phyloP scores from a whole-genome alignment of 2,329 filamentous ascomycete genomes.

The Talaromyces albobiverticillius region DNA sequence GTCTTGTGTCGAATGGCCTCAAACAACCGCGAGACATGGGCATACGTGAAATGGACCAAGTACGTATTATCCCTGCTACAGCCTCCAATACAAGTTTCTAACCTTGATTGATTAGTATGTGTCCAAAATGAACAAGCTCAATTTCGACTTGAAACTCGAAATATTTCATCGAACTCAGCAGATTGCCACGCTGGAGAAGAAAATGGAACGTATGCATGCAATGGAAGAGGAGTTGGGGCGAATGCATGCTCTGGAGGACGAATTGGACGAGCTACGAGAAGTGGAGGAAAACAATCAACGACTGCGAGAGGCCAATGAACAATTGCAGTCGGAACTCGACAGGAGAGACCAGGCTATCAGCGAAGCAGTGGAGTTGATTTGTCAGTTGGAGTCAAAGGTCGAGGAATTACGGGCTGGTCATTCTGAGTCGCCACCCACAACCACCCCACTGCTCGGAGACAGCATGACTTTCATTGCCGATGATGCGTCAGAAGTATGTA shows the following conservation, averaged over 20 bases:
- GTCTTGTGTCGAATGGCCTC: slow-evolving; percentile 27
- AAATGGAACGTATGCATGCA: slow-evolving; percentile 34
- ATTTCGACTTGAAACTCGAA: slow-evolving; percentile 44
- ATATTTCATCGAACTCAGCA: slow-evolving; percentile 41
- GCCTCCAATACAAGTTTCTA: slow-evolving; percentile 9
- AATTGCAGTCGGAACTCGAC: slow-evolving; percentile 36
- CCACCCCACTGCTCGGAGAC: slow-evolving; percentile 25
- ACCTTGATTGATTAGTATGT: slow-evolving; percentile 33
- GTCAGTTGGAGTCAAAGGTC: slow-evolving; percentile 39
- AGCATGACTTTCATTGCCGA: slow-evolving; percentile 15
- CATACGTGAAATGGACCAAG: slow-evolving; percentile 42
- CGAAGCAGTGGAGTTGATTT: slow-evolving; percentile 44
- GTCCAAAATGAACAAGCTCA: slow-evolving; percentile 43
- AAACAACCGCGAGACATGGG: slow-evolving; percentile 41
- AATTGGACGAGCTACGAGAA: slow-evolving; percentile 36
- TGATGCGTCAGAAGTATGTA: slow-evolving; percentile 20
- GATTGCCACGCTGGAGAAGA: slow-evolving; percentile 33
- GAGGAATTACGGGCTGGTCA: slow-evolving; percentile 29
- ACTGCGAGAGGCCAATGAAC: slow-evolving; percentile 36
- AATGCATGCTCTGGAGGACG: slow-evolving; percentile 29
- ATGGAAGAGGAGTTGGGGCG: slow-evolving; percentile 35
- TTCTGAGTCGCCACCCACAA: slow-evolving; percentile 23
- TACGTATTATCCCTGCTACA: slow-evolving; percentile 20
- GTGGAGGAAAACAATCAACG: slow-evolving; percentile 34
- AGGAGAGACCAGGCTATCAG: slow-evolving; percentile 40